A percentile compares a stretch with the other conserved stretches of the same genome.
Evolutionary conservation across 306 rosid genomes (phyloP).

Genomic region (Malus orientalis): DNA sequence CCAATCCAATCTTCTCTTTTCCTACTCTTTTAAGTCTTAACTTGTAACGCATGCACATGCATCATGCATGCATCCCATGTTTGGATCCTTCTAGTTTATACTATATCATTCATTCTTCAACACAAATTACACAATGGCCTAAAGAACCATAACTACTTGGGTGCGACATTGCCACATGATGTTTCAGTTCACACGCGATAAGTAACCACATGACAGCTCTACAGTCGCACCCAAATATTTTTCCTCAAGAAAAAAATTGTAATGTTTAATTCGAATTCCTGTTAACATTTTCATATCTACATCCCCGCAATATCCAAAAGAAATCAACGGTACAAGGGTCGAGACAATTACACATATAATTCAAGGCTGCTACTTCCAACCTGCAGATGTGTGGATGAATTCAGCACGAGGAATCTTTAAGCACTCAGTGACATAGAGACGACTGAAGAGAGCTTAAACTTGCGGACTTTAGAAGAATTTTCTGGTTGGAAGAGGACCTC

Average conservation of each 20-base stretch:
- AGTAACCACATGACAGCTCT: too few species aligned
- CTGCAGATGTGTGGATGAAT: not conserved
- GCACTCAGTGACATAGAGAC: constrained; percentile 69
- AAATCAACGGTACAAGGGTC: not conserved
- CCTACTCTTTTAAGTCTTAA: not conserved
- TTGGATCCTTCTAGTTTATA: not conserved
- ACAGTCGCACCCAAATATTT: not conserved
- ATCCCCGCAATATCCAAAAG: not conserved
- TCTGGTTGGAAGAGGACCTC: constrained; percentile 67
- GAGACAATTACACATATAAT: not conserved
- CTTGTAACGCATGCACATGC: not conserved
- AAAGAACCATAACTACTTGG: not conserved
- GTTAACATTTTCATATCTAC: not conserved
- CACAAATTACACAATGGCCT: not conserved
- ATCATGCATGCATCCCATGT: not conserved
- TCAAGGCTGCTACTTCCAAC: not conserved
- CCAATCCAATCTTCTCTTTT: not conserved
- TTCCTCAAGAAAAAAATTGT: too few species aligned
- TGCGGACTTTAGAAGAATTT: constrained; percentile 45
- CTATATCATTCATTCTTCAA: not conserved
- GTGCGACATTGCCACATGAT: not conserved
- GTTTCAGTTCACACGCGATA: not conserved
- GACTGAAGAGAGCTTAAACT: constrained; percentile 71
- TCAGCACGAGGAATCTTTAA: constrained; percentile 17
- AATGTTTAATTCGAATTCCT: not conserved